These are phyloP conservation scores for Lodderomyces jiufengensis DNA, from an alignment of 1,139 yeast genomes.

Conservation along the genomic window DNA sequence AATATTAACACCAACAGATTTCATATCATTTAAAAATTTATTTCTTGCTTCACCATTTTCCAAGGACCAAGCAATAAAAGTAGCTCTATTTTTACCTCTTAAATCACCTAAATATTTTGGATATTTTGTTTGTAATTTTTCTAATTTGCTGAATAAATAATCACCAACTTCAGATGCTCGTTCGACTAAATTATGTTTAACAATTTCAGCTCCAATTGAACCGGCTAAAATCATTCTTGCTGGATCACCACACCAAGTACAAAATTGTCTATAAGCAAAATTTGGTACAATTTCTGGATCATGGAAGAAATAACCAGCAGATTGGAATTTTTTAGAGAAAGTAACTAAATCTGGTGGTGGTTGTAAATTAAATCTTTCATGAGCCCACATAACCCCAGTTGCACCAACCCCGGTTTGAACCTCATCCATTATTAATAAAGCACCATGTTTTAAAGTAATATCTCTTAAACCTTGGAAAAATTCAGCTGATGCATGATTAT, in stretches of 20 bases:
- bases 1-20: slow-evolving; percentile 62
- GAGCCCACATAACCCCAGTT: slow-evolving; percentile 83
- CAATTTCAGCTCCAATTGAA: slow-evolving; percentile 62
- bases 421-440: slow-evolving; percentile 73
- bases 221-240: slow-evolving; percentile 71
- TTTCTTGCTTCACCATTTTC: slow-evolving; percentile 53
- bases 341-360: slow-evolving; percentile 81
- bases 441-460: slow-evolving; percentile 62
- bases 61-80: slow-evolving; percentile 77
- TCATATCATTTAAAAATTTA: slow-evolving; percentile 54
- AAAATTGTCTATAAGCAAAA: slow-evolving; percentile 76
- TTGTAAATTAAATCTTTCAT: slow-evolving; percentile 71
- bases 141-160: slow-evolving; percentile 55
- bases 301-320: slow-evolving; percentile 79
- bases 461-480: slow-evolving; percentile 80
- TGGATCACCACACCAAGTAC: slow-evolving; percentile 92
- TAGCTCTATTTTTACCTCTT: slow-evolving; percentile 73
- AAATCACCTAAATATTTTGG: slow-evolving; percentile 51
- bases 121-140: slow-evolving; percentile 46
- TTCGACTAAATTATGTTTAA: slow-evolving; percentile 54
- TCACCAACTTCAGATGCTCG: slow-evolving; percentile 59
- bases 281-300: slow-evolving; percentile 68
- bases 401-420: slow-evolving; percentile 90
- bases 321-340: slow-evolving; percentile 80
- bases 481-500: slow-evolving; percentile 70